Conservation (phyloP, 2,329 filamentous ascomycete genomes). For the Fusarium xyrophilum region DNA sequence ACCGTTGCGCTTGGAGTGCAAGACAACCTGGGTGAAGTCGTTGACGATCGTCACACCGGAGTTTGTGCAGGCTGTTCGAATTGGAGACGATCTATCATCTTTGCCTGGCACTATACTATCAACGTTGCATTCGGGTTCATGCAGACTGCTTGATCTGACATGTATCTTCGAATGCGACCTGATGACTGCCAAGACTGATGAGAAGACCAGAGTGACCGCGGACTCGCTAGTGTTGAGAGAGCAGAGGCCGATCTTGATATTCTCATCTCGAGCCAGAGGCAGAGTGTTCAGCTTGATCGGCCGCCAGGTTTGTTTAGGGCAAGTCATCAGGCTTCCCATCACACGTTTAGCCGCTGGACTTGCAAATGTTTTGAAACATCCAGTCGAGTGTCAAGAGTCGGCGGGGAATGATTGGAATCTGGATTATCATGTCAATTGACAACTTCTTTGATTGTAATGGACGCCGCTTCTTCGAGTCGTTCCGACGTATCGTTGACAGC, state of each 20-base stretch:
- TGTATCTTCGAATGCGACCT: accelerated
- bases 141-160: accelerated
- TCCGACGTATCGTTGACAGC: too few relatives aligned
- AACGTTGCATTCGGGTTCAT: background rate
- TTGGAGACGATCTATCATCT: accelerated
- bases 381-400: accelerated
- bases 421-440: background rate
- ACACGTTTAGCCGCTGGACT: background rate
- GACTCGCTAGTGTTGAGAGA: background rate
- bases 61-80: accelerated
- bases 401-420: background rate
- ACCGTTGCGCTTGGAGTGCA: background rate
- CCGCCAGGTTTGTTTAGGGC: background rate
- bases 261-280: background rate
- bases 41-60: background rate
- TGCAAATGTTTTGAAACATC: background rate
- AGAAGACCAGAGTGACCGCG: accelerated
- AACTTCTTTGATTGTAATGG: background rate
- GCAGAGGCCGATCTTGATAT: background rate
- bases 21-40: background rate
- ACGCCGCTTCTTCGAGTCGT: background rate
- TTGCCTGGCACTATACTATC: background rate
- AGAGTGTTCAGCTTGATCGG: background rate
- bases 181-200: too few relatives aligned
- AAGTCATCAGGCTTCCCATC: too few relatives aligned